Base-by-base conservation (phyloP, 2,329 filamentous ascomycete species). In the Exophiala sp. region DNA sequence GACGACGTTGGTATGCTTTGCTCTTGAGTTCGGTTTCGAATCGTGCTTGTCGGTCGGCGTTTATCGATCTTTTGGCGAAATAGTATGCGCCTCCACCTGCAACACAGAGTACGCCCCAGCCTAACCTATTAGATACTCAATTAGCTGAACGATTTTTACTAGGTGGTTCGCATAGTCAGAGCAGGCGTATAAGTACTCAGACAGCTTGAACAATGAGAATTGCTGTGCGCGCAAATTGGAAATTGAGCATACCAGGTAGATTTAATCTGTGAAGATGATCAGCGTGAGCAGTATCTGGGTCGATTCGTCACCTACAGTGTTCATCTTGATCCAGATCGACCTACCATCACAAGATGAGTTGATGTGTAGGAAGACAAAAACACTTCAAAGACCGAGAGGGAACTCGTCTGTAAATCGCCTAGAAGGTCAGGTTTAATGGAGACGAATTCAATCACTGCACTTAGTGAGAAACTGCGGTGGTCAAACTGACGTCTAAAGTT, bases 61-160 rank as follows among this genome's bases (percentile, higher is more conserved):
- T 96, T 80, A 99, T 95, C 71, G 86, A 86, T 68, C 84, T 82
- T 80, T 99, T 99, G 61, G 94, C 94, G 70, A 96, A 96, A 77
- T 89, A 91, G 79, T 97, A 99, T 66, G 92, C 91, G 60, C 87
- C 89, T 62, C 84, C 94, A 68, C 92, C 94, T 63, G 91, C 91
- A 65, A 87, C 79, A 69, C 91, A 94, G 50, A 97, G 82, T 46
- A 90, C 82, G 64, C 89, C 91, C 94, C 90, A 96, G 68, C 94
- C 94, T 67, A 92, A 76, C 88, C 91, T 95, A 61, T 18, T 12
- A 32, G 11, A n/a, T 16, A 16, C 18, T 9, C 38, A 14, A 34
- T 36, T 21, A 39, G 33, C 45, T 9, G 38, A 10, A 39, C 10
- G 11, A 24, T n/a, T 36, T 35, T n/a, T 16, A 38, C 11, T 16